Conservation (phyloP, 306 rosid species). For the Rosa persica region DNA sequence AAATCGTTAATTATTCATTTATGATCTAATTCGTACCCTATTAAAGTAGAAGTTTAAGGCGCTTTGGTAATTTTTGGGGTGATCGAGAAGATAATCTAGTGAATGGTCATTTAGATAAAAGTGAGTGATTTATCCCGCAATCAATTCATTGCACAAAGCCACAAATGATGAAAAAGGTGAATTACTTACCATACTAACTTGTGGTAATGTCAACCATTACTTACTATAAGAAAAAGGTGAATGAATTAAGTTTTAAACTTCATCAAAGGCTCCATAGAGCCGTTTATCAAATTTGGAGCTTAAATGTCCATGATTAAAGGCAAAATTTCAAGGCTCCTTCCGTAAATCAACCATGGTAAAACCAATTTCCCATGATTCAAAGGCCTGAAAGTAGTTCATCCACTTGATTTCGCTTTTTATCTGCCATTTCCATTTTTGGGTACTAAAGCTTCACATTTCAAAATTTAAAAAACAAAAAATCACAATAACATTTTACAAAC, state of each 20-base stretch:
- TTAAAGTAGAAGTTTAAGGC: too few relatives aligned
- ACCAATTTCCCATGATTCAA: constrained; percentile 30
- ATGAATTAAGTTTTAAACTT: not conserved
- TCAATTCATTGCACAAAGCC: too few relatives aligned
- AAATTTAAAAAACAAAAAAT: constrained; percentile 21
- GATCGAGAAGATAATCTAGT: too few relatives aligned
- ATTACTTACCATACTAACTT: not conserved
- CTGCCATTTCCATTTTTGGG: constrained; percentile 32
- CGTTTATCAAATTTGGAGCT: constrained; percentile 21
- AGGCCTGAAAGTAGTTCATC: constrained; percentile 17
- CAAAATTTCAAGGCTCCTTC: constrained; percentile 34
- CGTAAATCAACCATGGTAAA: constrained; percentile 12
- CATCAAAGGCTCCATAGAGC: constrained; percentile 4
- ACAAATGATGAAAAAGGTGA: too few relatives aligned
- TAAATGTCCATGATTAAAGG: not conserved
- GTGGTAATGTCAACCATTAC: not conserved
- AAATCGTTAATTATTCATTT: too few relatives aligned
- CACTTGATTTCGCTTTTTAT: constrained; percentile 20
- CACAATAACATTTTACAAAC: not conserved
- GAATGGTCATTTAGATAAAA: too few relatives aligned
- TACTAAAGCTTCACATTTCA: constrained; percentile 22
- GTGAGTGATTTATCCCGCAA: too few relatives aligned
- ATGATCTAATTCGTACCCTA: too few relatives aligned
- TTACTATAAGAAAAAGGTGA: not conserved
- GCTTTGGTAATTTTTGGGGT: too few relatives aligned